A percentile compares a stretch with the other conserved stretches of the same genome.
Evolutionary conservation across 169 alveolate genomes (phyloP).

Genomic region (Plasmodium blacklocki): DNA sequence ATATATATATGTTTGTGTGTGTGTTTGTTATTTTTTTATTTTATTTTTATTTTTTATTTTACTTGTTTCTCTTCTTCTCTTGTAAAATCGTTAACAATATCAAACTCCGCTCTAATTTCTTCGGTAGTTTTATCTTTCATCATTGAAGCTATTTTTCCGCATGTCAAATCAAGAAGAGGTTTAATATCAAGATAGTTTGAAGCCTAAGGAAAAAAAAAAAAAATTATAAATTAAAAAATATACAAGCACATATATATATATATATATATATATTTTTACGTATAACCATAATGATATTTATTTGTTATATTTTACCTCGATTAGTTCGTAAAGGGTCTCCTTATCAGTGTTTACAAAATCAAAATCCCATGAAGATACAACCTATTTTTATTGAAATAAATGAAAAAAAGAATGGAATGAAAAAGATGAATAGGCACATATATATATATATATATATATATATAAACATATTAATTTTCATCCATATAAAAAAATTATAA

Average conservation of each 20-base stretch:
- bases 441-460: conserved; percentile 2
- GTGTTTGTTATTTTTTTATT: not conserved
- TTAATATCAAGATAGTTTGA: conserved; percentile 95
- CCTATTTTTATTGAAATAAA: conserved; percentile 65
- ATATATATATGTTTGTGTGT: too few species aligned
- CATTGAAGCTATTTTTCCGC: conserved; percentile 96
- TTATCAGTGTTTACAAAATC: conserved; percentile 93
- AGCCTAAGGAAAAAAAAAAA: conserved; percentile 82
- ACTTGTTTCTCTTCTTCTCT: conserved; percentile 95
- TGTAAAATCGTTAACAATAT: conserved; percentile 95
- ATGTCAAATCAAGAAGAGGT: conserved; percentile 93
- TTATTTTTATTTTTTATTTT: conserved; percentile 1
- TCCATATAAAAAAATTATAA: too few species aligned
- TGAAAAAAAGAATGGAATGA: too few species aligned
- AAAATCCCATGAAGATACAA: conserved; percentile 94
- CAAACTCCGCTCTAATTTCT: conserved; percentile 94
- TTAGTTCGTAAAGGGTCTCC: conserved; percentile 93
- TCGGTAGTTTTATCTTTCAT: conserved; percentile 95
- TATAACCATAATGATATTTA: not conserved
- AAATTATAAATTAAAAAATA: not conserved
- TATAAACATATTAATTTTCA: not conserved
- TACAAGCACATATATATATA: not conserved
- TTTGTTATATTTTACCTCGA: conserved; percentile 80
- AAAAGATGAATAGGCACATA: not conserved
- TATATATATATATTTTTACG: not conserved